A percentile compares a stretch with the other conserved stretches of the same genome.
These are phyloP conservation scores for Cladosporium sp. DNA, from an alignment of 2,329 filamentous ascomycete species.

Conservation along the genomic window DNA sequence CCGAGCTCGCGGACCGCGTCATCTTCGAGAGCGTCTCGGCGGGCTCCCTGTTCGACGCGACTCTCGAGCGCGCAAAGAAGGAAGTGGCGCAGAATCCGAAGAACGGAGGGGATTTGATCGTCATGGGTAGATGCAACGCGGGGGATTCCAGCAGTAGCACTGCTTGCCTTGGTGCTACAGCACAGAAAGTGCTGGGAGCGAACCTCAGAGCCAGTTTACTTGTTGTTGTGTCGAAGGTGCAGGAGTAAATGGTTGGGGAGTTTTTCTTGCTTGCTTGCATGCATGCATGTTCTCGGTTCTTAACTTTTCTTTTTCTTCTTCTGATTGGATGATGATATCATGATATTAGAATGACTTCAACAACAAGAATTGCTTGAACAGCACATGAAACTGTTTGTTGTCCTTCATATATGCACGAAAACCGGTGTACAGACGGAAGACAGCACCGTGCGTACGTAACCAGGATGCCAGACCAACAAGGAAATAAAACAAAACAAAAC, in stretches of 20 bases:
- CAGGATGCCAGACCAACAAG: too few relatives aligned
- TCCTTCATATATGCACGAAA: too few relatives aligned
- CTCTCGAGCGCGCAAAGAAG: constrained; percentile 50
- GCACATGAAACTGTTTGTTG: too few relatives aligned
- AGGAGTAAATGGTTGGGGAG: neutral
- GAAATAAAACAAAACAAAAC: too few relatives aligned
- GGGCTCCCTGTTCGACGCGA: constrained; percentile 40
- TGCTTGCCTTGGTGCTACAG: constrained; percentile 55
- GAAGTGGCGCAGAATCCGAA: constrained; percentile 57
- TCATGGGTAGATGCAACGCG: constrained; percentile 53
- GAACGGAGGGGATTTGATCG: constrained; percentile 67
- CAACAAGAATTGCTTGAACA: neutral
- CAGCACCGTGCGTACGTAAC: too few relatives aligned
- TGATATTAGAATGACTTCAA: neutral
- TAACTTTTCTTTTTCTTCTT: too few relatives aligned
- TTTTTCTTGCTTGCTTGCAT: too few relatives aligned
- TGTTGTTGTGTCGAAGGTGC: constrained; percentile 58
- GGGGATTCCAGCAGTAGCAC: constrained; percentile 37
- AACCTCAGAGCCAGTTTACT: constrained; percentile 63
- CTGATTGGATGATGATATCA: neutral
- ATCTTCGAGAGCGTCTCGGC: constrained; percentile 51
- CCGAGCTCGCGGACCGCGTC: constrained; percentile 49
- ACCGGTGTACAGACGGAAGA: too few relatives aligned
- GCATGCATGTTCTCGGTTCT: too few relatives aligned
- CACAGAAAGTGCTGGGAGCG: constrained; percentile 54